Conservation (phyloP, 768 basidiomycete genomes). For the Cystobasidium ongulense region DNA sequence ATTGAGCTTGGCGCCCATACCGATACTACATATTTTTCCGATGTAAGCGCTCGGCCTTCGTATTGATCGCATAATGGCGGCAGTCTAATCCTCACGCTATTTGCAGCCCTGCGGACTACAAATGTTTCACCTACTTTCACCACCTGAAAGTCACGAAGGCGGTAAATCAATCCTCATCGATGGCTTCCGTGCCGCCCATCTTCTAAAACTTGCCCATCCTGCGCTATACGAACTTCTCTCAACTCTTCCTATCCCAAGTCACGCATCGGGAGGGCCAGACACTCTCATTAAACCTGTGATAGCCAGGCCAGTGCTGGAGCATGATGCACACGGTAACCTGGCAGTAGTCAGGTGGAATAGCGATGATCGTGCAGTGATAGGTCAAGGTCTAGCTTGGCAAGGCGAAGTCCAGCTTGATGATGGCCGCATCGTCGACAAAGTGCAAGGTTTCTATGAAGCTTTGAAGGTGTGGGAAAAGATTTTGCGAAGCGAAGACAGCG, state of each 20-base stretch:
- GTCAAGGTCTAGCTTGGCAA: slow-evolving; percentile 51
- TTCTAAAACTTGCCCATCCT: slow-evolving; percentile 65
- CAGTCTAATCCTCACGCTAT: slow-evolving; percentile 50
- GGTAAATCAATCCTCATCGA: slow-evolving; percentile 89
- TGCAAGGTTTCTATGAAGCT: slow-evolving; percentile 82
- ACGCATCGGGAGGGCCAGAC: slow-evolving; percentile 71
- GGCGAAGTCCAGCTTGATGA: slow-evolving; percentile 16
- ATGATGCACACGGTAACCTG: slow-evolving; percentile 60
- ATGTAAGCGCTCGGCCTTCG: slow-evolving; percentile 48
- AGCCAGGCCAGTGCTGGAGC: slow-evolving; percentile 62
- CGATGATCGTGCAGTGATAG: slow-evolving; percentile 79
- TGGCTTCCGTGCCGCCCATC: slow-evolving; percentile 80
- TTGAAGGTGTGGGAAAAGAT: slow-evolving; percentile 67
- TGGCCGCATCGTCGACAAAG: slow-evolving; percentile 42
- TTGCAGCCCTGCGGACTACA: slow-evolving; percentile 89
- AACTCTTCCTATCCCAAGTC: slow-evolving; percentile 61
- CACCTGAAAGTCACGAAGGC: slow-evolving; percentile 56
- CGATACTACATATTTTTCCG: slow-evolving; percentile 58
- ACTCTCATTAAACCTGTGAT: slow-evolving; percentile 45
- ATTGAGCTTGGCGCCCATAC: slow-evolving; percentile 78
- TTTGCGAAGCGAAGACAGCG: slow-evolving; percentile 68
- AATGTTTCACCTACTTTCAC: slow-evolving; percentile 81
- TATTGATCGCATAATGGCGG: background rate
- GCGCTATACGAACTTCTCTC: slow-evolving; percentile 63
- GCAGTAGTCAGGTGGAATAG: slow-evolving; percentile 86